These are phyloP conservation scores for Quillaja saponaria DNA, from an alignment of 306 rosid genomes.

Conservation along the genomic window DNA sequence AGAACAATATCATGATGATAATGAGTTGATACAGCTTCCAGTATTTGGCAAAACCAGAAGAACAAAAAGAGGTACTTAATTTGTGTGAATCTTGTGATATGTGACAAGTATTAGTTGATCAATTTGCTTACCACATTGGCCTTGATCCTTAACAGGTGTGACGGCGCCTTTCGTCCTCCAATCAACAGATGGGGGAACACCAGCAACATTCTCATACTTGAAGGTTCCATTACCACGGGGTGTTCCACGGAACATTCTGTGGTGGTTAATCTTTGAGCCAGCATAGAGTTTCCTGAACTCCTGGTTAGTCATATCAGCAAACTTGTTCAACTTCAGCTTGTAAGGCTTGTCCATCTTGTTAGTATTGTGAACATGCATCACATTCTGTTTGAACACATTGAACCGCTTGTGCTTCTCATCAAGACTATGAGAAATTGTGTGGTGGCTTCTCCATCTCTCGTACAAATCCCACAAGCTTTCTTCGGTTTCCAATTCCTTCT, in stretches of 20 bases:
- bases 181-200: conserved; percentile 42
- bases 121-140: conserved; percentile 45
- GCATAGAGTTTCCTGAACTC: conserved; percentile 50
- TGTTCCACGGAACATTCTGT: conserved; percentile 46
- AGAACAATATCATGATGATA: too few species aligned
- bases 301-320: conserved; percentile 56
- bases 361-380: conserved; percentile 43
- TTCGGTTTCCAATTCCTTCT: conserved; percentile 44
- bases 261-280: conserved; percentile 45
- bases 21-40: background rate
- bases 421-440: conserved; percentile 45
- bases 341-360: conserved; percentile 53
- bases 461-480: conserved; percentile 47
- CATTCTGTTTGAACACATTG: conserved; percentile 56
- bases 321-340: conserved; percentile 55
- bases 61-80: too few species aligned
- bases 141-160: conserved; percentile 50
- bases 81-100: too few species aligned
- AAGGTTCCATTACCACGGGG: conserved; percentile 30
- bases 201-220: conserved; percentile 35
- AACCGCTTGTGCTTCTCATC: conserved; percentile 45
- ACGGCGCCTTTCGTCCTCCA: conserved; percentile 61
- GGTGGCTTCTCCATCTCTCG: conserved; percentile 56
- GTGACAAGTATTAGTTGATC: background rate
- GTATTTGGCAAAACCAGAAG: too few species aligned